Evolutionary conservation across 495 filamentous ascomycete genomes (phyloP), one percentile per base, ranked within the genome.

Genomic region (Hypomontagnella monticulosa): DNA sequence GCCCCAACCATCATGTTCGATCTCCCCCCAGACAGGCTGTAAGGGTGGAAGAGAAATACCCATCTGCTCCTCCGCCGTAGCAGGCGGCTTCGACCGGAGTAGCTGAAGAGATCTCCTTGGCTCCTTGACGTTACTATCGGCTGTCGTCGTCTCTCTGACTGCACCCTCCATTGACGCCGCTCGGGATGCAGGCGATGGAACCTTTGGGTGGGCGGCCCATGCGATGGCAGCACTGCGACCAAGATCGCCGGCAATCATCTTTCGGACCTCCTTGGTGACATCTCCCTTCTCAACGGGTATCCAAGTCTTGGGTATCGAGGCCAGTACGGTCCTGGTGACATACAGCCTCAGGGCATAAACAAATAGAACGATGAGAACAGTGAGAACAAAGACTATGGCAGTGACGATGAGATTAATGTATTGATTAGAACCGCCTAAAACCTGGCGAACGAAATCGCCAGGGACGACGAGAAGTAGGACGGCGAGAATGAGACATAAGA

Each of bases 331-430:
- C 36, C 91, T 86, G 69, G 90, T 93, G 20, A 93, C 91, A 75
- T 93, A 97, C n/a, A 98, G 84, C n/a, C 96, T 83, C 20, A 87
- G 86, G 32, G 88, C 84, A 64, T 97, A 98, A 63, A 98, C 86
- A 40, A 97, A 85, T 36, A 86, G 72, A 20, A 90, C 83, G 50
- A 94, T 70, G 18, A 91, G 41, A 36, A 90, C 84, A 41, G 93
- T 93, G 19, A 93, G 78, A 44, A 96, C 71, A 71, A 96, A 94
- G 67, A 84, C 84, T 43, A 91, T 88, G 14, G 85, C 88, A 73
- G 97, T 85, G 73, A 95, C 85, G 78, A 97, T 91, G 66, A 96
- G 85, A 75, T 96, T 92, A 77, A 88, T 89, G 64, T 90, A 78
- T 55, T 90, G 86, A 56, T 64, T 65, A 38, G 77, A 67, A 30